These are phyloP conservation scores for Aphanoascus verrucosus DNA, from an alignment of 2,329 filamentous ascomycete species.

Conservation along the genomic window DNA sequence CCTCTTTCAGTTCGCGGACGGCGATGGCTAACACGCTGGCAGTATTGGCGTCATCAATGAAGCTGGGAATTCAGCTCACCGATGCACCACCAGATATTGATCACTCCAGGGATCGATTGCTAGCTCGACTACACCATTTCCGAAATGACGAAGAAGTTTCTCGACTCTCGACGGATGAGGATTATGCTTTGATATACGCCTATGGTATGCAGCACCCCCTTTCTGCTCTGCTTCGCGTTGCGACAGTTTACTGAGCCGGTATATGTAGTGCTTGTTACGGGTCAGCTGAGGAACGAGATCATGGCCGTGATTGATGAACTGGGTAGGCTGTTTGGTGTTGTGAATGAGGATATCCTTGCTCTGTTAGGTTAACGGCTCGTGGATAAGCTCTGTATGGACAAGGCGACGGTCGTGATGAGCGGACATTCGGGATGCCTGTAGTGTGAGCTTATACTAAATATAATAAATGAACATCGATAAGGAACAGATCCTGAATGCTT, in stretches of 20 bases:
- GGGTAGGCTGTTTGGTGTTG: slow-evolving; percentile 49
- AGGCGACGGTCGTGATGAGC: neutral
- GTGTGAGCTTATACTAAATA: neutral
- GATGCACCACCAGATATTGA: slow-evolving; percentile 78
- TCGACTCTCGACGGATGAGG: slow-evolving; percentile 42
- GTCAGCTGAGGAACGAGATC: slow-evolving; percentile 48
- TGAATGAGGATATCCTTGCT: slow-evolving; percentile 52
- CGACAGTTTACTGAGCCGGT: slow-evolving; percentile 5
- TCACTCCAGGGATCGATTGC: slow-evolving; percentile 65
- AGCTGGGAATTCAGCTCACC: slow-evolving; percentile 85
- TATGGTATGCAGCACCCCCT: slow-evolving; percentile 49
- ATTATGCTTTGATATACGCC: slow-evolving; percentile 86
- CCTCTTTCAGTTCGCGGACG: neutral
- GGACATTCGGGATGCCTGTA: neutral
- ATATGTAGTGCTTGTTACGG: slow-evolving; percentile 48
- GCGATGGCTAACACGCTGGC: slow-evolving; percentile 37
- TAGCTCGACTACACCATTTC: slow-evolving; percentile 82
- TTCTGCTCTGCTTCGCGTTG: neutral
- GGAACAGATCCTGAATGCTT: neutral
- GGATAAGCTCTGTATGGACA: neutral
- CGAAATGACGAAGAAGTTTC: slow-evolving; percentile 54
- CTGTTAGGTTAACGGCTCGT: slow-evolving; percentile 24
- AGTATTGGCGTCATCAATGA: slow-evolving; percentile 85
- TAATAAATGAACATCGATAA: neutral
- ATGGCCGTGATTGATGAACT: slow-evolving; percentile 44